Base-by-base conservation (phyloP, 768 basidiomycete genomes). In the Lactarius quietus region DNA sequence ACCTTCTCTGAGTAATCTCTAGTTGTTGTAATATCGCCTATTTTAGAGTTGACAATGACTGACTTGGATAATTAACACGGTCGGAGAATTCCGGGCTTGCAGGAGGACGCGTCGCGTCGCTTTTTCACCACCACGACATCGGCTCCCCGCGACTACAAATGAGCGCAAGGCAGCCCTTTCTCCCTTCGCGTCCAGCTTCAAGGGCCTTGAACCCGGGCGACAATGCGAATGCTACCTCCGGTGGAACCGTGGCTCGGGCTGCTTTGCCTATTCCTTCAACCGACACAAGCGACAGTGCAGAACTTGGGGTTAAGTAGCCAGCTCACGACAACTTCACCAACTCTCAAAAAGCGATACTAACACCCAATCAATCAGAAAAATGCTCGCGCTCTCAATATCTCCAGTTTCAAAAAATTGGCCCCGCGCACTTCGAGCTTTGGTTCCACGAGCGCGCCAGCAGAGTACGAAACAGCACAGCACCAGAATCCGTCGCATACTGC, bases 131-230 rank as follows among this genome's bases (percentile, higher is more conserved):
- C 28, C 0, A 35, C 36, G 1, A 14, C 41, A 41, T 38, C 38
- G 12, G 14, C 20, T 7, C 12, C 26, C n/a, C 54, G 39, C 31
- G 29, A 26, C 12, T 12, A 31, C 6, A 28, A 12, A 66, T 66
- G 65, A 66, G 65, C 52, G 65, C 65, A 23, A 66, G 65, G 48
- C 65, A 66, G 45, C 61, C 65, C 6, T 66, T 66, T 38, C 52
- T 66, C 36, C 65, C 65, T 17, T 62, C 65, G 10, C 65, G 65
- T 28, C 65, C 65, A 12, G 61, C 61, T 26, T 66, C 65, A 6
- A 58, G 65, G 29, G 14, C 61, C 5, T 5, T 66, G 14, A 62
- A 59, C 7, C 12, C 29, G 26, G 43, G 51, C 23, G 65, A 66
- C 3, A 52, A 62, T 35, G 39, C 55, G 38, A 38, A 6, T n/a